These are phyloP conservation scores for Calonectria multiphialidica DNA, from an alignment of 2,329 filamentous ascomycete species.

Conservation along the genomic window DNA sequence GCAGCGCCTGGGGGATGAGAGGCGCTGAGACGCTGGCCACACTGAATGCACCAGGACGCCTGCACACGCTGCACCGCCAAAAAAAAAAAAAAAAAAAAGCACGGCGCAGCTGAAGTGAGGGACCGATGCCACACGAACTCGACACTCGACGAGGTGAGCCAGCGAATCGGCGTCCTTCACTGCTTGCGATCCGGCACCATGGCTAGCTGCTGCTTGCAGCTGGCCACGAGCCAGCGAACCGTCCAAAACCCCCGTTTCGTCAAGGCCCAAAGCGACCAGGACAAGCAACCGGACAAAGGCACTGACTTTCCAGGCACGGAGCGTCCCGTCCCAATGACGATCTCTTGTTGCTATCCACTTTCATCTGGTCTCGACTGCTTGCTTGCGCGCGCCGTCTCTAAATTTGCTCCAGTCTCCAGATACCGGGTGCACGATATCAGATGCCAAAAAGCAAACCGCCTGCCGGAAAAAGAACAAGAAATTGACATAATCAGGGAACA, in stretches of 20 bases:
- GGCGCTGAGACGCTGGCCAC: slow-evolving; percentile 11
- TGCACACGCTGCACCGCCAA: slow-evolving; percentile 9
- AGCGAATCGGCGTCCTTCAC: slow-evolving; percentile 10
- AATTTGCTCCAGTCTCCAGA: background rate
- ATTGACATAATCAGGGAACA: background rate
- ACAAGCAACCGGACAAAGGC: slow-evolving; percentile 10
- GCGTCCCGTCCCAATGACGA: slow-evolving; percentile 21
- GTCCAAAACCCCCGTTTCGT: background rate
- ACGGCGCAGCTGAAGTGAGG: background rate
- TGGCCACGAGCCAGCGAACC: background rate
- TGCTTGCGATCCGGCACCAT: background rate
- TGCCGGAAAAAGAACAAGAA: background rate
- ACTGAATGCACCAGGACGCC: slow-evolving; percentile 1
- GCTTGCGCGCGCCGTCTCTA: background rate
- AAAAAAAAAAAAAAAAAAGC: no score
- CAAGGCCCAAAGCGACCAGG: slow-evolving; percentile 2
- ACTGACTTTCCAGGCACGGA: slow-evolving; percentile 14
- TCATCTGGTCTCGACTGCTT: slow-evolving; percentile 8
- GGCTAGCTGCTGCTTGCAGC: slow-evolving; percentile 1
- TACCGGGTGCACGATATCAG: background rate
- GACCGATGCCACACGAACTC: background rate
- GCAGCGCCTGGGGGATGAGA: background rate
- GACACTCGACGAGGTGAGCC: slow-evolving; percentile 9
- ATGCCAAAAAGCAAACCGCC: background rate
- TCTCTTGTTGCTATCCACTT: slow-evolving; percentile 6